These are phyloP conservation scores for Hanseniaspora vineae DNA, from an alignment of 805 yeast species.

Conservation along the genomic window DNA sequence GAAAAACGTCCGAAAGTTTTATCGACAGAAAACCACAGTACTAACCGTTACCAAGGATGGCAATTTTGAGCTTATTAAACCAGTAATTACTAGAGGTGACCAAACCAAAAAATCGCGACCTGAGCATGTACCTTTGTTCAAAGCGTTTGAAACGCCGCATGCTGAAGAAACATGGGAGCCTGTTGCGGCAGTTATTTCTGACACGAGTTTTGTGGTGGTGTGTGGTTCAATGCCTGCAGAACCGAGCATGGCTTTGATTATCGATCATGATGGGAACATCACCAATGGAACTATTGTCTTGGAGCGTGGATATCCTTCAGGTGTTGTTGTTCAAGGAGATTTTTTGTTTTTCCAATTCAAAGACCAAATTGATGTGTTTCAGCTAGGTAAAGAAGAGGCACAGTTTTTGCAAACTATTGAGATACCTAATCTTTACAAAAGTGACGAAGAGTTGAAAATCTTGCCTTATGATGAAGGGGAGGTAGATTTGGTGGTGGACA, in stretches of 20 bases:
- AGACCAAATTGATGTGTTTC: not conserved
- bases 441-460: not conserved
- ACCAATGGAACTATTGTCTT: conserved; percentile 19
- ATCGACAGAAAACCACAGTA: not conserved
- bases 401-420: not conserved
- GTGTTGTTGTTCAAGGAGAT: conserved; percentile 9
- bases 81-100: not conserved
- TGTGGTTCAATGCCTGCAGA: conserved; percentile 18
- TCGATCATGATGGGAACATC: conserved; percentile 20
- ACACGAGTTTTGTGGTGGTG: conserved; percentile 13
- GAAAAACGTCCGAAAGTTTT: not conserved
- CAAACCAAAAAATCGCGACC: not conserved
- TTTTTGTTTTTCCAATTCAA: not conserved
- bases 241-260: conserved; percentile 20
- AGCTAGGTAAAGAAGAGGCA: not conserved
- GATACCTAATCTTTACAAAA: not conserved
- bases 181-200: not conserved
- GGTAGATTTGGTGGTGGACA: conserved; percentile 8
- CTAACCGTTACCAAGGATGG: not conserved
- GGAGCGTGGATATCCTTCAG: conserved; percentile 14
- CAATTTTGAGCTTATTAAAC: not conserved
- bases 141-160: not conserved
- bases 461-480: not conserved
- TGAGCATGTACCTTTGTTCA: not conserved
- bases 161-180: not conserved